Percentiles rank a stretch among this genome's conserved stretches.
phyloP scores from a whole-genome alignment of 2,329 filamentous ascomycete species.

The Penicillium sp. region DNA sequence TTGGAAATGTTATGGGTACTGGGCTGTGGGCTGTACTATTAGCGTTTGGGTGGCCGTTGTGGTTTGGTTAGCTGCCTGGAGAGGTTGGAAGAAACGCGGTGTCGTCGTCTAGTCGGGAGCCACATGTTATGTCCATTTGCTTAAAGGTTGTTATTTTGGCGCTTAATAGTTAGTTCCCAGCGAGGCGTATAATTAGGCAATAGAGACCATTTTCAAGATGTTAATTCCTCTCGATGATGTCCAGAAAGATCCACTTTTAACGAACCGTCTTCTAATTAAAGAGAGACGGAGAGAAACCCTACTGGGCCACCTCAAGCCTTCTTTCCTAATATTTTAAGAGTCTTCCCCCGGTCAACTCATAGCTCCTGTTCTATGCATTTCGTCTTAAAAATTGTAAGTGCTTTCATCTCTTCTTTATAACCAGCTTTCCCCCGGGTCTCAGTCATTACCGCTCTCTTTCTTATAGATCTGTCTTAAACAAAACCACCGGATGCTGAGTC shows the following conservation, averaged over 20 bases:
- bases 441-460: conserved; percentile 1
- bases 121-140: neutral
- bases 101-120: conserved; percentile 60
- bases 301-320: neutral
- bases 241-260: no score
- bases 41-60: conserved; percentile 76
- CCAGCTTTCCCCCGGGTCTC: neutral
- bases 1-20: conserved; percentile 79
- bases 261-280: no score
- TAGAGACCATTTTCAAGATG: neutral
- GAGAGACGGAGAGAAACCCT: no score
- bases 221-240: neutral
- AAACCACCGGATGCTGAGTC: no score
- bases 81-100: conserved; percentile 74
- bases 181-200: neutral
- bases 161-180: neutral
- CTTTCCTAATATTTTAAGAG: conserved; percentile 5
- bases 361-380: neutral
- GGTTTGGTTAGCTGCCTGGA: conserved; percentile 77
- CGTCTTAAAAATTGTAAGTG: neutral
- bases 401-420: neutral
- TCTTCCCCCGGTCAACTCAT: neutral
- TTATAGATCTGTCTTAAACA: no score
- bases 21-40: conserved; percentile 69
- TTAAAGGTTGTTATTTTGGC: neutral